These are phyloP conservation scores for Plasmopara viticola DNA, from an alignment of 352 stramenopile genomes.

Conservation along the genomic window DNA sequence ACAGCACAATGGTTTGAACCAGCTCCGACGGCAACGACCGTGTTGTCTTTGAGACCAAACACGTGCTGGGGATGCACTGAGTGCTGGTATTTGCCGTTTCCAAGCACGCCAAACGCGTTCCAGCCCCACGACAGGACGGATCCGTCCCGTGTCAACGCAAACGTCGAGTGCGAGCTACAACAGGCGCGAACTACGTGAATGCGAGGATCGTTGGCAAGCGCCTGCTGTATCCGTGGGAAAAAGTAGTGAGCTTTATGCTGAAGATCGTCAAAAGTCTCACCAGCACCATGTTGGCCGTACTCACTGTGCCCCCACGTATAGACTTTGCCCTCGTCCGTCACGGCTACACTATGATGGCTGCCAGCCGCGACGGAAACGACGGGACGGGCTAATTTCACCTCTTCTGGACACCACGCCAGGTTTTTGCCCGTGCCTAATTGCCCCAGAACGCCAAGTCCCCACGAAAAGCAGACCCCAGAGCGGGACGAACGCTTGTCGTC, in stretches of 20 bases:
- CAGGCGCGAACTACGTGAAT: constrained; percentile 28
- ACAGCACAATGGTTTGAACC: constrained; percentile 68
- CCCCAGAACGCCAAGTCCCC: constrained; percentile 66
- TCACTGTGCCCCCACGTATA: constrained; percentile 79
- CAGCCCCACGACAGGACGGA: constrained; percentile 83
- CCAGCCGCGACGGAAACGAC: constrained; percentile 55
- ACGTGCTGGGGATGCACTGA: constrained; percentile 61
- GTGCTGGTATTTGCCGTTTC: constrained; percentile 69
- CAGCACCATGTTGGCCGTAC: constrained; percentile 73
- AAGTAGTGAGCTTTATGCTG: constrained; percentile 75
- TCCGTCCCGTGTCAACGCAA: constrained; percentile 46
- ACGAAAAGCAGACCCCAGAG: constrained; percentile 63
- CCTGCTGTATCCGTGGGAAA: constrained; percentile 50
- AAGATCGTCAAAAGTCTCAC: constrained; percentile 59
- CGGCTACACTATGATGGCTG: constrained; percentile 71
- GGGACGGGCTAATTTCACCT: constrained; percentile 45
- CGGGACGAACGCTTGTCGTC: constrained; percentile 13
- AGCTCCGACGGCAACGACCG: constrained; percentile 42
- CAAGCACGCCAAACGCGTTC: constrained; percentile 74
- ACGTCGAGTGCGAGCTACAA: constrained; percentile 75
- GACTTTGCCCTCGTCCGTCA: constrained; percentile 45
- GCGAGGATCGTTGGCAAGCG: constrained; percentile 30
- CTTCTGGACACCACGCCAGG: constrained; percentile 56
- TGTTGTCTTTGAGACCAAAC: constrained; percentile 53
- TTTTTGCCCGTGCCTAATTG: constrained; percentile 62